phyloP scores from a whole-genome alignment of 768 basidiomycete genomes.

The Xanthoconium purpureum region DNA sequence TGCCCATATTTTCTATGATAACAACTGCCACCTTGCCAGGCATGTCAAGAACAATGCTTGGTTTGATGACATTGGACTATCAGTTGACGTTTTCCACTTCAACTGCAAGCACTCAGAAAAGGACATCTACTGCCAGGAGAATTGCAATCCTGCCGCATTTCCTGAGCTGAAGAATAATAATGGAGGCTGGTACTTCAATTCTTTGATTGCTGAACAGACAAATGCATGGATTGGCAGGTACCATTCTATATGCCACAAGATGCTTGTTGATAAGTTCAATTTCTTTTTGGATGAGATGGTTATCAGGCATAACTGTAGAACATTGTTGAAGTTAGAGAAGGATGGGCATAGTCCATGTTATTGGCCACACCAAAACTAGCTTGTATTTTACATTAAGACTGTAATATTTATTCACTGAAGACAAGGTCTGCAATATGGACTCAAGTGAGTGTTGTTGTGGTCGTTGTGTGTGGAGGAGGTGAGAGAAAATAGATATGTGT shows the following conservation, averaged over 20 bases:
- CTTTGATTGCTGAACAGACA: constrained; percentile 34
- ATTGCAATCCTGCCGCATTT: constrained; percentile 32
- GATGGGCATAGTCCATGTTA: background rate
- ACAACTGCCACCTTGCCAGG: constrained; percentile 5
- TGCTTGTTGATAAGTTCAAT: constrained; percentile 28
- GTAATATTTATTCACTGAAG: too few relatives aligned
- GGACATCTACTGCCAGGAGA: constrained; percentile 21
- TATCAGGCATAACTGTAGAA: constrained; percentile 20
- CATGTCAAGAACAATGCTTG: background rate
- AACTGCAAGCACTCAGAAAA: constrained; percentile 34
- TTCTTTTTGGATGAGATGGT: constrained; percentile 42
- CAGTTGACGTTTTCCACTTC: constrained; percentile 39
- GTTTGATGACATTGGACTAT: constrained; percentile 23
- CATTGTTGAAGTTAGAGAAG: background rate
- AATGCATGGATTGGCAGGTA: constrained; percentile 40
- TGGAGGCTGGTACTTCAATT: constrained; percentile 35
- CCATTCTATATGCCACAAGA: constrained; percentile 33
- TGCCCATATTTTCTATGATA: background rate
- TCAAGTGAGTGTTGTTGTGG: too few relatives aligned
- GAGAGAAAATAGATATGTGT: too few relatives aligned
- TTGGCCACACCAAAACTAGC: background rate
- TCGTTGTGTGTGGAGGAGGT: too few relatives aligned
- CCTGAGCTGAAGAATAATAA: constrained; percentile 27
- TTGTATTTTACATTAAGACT: too few relatives aligned
- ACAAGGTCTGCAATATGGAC: too few relatives aligned